Conservation (phyloP, 1,284 basidiomycete genomes). For the Microbotryum intermedium region DNA sequence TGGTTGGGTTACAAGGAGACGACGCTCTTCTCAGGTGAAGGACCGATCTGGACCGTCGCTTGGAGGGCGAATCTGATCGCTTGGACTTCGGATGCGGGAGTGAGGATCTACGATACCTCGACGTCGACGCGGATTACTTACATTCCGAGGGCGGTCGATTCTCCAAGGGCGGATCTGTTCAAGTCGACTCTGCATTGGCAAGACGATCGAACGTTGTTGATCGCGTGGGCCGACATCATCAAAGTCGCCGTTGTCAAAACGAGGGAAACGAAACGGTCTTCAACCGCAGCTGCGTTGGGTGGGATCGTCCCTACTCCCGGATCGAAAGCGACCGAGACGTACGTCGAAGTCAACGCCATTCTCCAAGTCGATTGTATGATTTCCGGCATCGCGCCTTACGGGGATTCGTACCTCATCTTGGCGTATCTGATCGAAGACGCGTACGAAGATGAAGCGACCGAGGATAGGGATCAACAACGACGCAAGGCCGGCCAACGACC, state of each 20-base stretch:
- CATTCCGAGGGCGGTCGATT: constrained; percentile 70
- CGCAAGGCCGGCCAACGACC: constrained; percentile 77
- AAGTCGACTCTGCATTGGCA: constrained; percentile 88
- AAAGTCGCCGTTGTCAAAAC: constrained; percentile 56
- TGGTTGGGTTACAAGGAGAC: constrained; percentile 95
- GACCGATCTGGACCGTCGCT: constrained; percentile 83
- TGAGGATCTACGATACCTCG: constrained; percentile 82
- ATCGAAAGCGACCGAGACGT: constrained; percentile 23
- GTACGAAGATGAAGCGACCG: constrained; percentile 50
- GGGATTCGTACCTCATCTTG: constrained; percentile 63
- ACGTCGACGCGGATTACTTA: constrained; percentile 75
- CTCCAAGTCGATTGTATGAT: constrained; percentile 96
- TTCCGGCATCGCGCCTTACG: constrained; percentile 76
- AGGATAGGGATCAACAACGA: constrained; percentile 61
- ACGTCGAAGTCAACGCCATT: constrained; percentile 78
- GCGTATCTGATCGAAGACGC: constrained; percentile 51
- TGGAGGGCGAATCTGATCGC: constrained; percentile 84
- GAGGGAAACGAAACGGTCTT: constrained; percentile 15
- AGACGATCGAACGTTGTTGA: constrained; percentile 77
- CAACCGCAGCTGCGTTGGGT: constrained; percentile 5
- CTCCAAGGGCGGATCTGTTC: constrained; percentile 85
- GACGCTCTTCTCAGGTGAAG: constrained; percentile 76
- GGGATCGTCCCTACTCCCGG: constrained; percentile 19
- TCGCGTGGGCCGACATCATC: constrained; percentile 91
- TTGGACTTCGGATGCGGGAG: constrained; percentile 95